A percentile compares a stretch with the other conserved stretches of the same genome.
Conservation (phyloP, 1,139 yeast genomes). For the Maudiozyma humilis region DNA sequence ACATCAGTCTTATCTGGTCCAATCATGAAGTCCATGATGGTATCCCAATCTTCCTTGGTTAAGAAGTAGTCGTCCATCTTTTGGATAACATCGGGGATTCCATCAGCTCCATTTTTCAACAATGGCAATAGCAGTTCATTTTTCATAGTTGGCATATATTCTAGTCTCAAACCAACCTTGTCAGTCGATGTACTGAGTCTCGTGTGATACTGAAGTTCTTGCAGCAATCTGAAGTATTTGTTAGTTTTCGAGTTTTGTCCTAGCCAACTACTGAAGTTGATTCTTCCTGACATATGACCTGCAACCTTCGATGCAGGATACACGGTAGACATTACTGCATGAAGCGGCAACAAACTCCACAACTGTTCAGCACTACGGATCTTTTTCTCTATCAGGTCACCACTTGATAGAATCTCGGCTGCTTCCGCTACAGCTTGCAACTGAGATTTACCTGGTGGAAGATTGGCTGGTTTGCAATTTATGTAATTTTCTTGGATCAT, state of each 20-base stretch:
- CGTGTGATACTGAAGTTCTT: constrained; percentile 84
- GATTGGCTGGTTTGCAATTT: constrained; percentile 47
- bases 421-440: constrained; percentile 65
- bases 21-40: constrained; percentile 69
- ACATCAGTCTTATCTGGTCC: constrained; percentile 47
- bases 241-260: constrained; percentile 85
- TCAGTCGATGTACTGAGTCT: constrained; percentile 73
- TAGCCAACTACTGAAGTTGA: constrained; percentile 76
- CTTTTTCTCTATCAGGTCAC: constrained; percentile 70
- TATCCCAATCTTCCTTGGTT: constrained; percentile 89
- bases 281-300: constrained; percentile 62
- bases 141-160: constrained; percentile 62
- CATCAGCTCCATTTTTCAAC: constrained; percentile 45
- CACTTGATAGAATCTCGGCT: constrained; percentile 73
- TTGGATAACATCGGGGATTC: constrained; percentile 55
- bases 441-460: constrained; percentile 40
- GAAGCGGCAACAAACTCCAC: constrained; percentile 92
- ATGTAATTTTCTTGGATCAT: constrained; percentile 95
- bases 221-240: constrained; percentile 70
- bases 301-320: constrained; percentile 70
- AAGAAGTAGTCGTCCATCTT: constrained; percentile 76
- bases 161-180: constrained; percentile 64
- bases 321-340: constrained; percentile 81
- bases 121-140: constrained; percentile 52
- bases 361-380: constrained; percentile 91